These are phyloP conservation scores for Diospyros lotus DNA, from an alignment of 148 eudicot species.

Conservation along the genomic window DNA sequence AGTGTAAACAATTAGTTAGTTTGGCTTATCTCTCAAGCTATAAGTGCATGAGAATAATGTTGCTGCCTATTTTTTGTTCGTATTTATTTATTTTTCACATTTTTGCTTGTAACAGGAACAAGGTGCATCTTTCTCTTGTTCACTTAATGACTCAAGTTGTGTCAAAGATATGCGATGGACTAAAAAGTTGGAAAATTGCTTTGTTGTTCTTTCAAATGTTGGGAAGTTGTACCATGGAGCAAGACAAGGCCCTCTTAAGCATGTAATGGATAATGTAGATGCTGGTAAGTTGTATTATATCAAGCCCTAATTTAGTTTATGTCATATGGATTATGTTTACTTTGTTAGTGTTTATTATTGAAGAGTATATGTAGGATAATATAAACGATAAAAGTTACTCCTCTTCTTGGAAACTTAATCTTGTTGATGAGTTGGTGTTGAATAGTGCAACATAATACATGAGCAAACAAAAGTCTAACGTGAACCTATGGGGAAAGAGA, in stretches of 20 bases:
- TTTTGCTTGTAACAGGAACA: conserved; percentile 41
- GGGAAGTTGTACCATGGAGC: conserved; percentile 60
- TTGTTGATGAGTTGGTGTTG: too few species aligned
- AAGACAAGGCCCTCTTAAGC: conserved; percentile 38
- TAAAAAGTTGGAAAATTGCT: conserved; percentile 37
- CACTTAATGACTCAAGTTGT: conserved; percentile 44
- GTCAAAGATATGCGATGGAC: conserved; percentile 81
- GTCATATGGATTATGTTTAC: background rate
- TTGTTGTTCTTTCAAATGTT: conserved; percentile 49
- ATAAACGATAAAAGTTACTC: too few species aligned
- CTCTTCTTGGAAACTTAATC: too few species aligned
- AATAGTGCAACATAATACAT: too few species aligned
- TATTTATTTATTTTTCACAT: background rate
- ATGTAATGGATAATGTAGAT: conserved; percentile 68
- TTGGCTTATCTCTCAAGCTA: background rate
- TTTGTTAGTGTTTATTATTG: background rate
- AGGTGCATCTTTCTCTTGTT: conserved; percentile 46
- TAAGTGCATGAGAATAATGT: background rate
- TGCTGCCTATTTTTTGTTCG: background rate
- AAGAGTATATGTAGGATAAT: too few species aligned
- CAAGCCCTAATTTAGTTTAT: background rate
- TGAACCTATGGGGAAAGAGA: too few species aligned
- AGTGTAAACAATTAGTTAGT: background rate
- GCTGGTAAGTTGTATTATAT: conserved; percentile 47
- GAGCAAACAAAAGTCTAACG: too few species aligned